Percentiles rank a stretch among this genome's conserved stretches.
These are phyloP conservation scores for Metschnikowia hibisci DNA, from an alignment of 805 yeast genomes.

Conservation along the genomic window DNA sequence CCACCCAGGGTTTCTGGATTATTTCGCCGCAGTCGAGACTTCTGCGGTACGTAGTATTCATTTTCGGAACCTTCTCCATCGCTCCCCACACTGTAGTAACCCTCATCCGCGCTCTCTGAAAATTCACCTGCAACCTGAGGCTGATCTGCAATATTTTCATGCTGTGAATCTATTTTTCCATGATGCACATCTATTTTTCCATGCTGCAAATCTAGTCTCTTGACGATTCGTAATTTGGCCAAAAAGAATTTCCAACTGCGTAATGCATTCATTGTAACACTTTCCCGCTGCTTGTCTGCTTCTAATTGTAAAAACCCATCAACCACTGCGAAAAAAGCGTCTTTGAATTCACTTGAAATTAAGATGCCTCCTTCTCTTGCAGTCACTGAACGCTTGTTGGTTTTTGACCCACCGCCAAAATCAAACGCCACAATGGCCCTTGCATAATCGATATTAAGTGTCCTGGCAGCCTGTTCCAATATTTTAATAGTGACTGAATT, in stretches of 20 bases:
- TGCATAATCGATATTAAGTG: conserved; percentile 73
- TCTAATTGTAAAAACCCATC: conserved; percentile 49
- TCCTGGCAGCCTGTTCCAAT: conserved; percentile 67
- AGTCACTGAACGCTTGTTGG: conserved; percentile 42
- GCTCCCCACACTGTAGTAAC: conserved; percentile 21
- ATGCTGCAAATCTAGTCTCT: conserved; percentile 45
- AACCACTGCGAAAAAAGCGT: conserved; percentile 53
- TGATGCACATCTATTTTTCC: conserved; percentile 48
- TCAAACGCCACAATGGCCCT: conserved; percentile 87
- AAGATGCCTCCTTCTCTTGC: conserved; percentile 76
- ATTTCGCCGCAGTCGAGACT: conserved; percentile 2
- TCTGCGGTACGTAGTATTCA: conserved; percentile 10
- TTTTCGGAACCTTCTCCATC: conserved; percentile 13
- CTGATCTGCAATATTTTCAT: conserved; percentile 38
- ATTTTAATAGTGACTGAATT: conserved; percentile 36
- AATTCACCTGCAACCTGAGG: conserved; percentile 1
- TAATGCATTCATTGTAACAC: conserved; percentile 47
- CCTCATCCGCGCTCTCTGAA: conserved; percentile 5
- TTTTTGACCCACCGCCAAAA: conserved; percentile 38
- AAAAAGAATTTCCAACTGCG: conserved; percentile 52
- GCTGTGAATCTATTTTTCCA: conserved; percentile 45
- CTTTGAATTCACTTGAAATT: conserved; percentile 56
- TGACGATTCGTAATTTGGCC: conserved; percentile 45
- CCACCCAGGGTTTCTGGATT: conserved; percentile 5
- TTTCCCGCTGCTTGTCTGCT: conserved; percentile 39